Evolutionary conservation across 805 yeast genomes (phyloP).

Genomic region (Candida nanaspora): DNA sequence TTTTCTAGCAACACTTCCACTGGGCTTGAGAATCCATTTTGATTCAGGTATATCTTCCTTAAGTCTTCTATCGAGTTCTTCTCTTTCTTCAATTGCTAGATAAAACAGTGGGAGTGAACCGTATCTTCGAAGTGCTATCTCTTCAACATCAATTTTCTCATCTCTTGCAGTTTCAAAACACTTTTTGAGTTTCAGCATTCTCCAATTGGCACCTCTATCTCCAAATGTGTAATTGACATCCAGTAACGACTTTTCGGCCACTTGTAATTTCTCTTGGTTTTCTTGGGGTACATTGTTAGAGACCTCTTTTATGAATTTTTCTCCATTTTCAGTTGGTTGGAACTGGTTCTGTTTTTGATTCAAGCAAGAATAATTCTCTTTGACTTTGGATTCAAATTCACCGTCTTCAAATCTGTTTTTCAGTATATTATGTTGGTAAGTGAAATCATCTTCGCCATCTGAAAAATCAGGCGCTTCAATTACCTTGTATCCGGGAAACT

Average conservation of each 20-base stretch:
- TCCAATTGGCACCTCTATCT: conserved; percentile 30
- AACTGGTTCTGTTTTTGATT: neutral
- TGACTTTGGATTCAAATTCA: neutral
- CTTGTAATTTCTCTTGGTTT: neutral
- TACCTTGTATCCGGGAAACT: conserved; percentile 12
- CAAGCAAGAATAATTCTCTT: neutral
- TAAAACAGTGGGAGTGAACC: conserved; percentile 21
- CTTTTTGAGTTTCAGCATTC: conserved; percentile 28
- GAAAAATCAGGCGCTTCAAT: conserved; percentile 21
- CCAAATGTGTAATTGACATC: conserved; percentile 28
- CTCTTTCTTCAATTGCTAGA: conserved; percentile 26
- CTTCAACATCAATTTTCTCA: conserved; percentile 11
- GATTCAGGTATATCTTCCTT: conserved; percentile 3
- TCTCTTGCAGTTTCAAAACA: conserved; percentile 14
- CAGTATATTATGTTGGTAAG: neutral
- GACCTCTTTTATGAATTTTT: too few species aligned
- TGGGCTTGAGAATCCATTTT: conserved; percentile 20
- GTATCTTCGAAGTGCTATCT: conserved; percentile 22
- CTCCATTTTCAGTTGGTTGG: neutral
- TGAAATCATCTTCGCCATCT: conserved; percentile 10
- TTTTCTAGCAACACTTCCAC: conserved; percentile 13
- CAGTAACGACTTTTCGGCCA: neutral
- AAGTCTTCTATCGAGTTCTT: conserved; percentile 20
- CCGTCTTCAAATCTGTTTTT: neutral
- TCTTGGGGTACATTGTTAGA: too few species aligned